phyloP scores from a whole-genome alignment of 78 protist genomes.

The Polysphondylium violaceum region DNA sequence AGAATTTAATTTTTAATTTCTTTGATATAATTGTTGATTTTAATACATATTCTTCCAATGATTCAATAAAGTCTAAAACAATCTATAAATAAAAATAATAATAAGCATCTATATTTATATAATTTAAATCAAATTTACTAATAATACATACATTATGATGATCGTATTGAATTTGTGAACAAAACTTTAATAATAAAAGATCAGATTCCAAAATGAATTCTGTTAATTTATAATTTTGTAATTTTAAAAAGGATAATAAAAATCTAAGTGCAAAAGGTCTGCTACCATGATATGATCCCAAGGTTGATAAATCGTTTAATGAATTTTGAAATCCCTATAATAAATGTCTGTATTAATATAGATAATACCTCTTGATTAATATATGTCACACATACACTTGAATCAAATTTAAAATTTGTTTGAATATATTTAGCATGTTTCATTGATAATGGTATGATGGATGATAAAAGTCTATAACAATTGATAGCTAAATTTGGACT shows the following conservation, averaged over 20 bases:
- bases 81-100: neutral
- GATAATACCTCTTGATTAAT: neutral
- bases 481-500: slow-evolving; percentile 3
- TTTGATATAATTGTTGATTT: neutral
- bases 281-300: slow-evolving; percentile 40
- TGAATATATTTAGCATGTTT: slow-evolving; percentile 46
- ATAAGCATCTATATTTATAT: neutral
- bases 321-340: slow-evolving; percentile 12
- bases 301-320: slow-evolving; percentile 29
- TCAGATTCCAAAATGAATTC: slow-evolving; percentile 17
- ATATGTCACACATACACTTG: neutral
- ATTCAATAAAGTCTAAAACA: slow-evolving; percentile 54
- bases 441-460: slow-evolving; percentile 22
- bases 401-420: slow-evolving; percentile 33
- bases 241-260: slow-evolving; percentile 52
- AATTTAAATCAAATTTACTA: too few relatives aligned
- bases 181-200: slow-evolving; percentile 12
- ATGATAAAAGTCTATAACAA: slow-evolving; percentile 25
- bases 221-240: slow-evolving; percentile 23
- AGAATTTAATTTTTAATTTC: slow-evolving; percentile 12
- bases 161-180: slow-evolving; percentile 16
- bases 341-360: neutral
- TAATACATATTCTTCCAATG: slow-evolving; percentile 29
- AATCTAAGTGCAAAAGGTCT: slow-evolving; percentile 66
- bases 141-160: slow-evolving; percentile 39